Evolutionary conservation across 164 flowering plant genomes (phyloP).

Genomic region (Dillenia suffruticosa): DNA sequence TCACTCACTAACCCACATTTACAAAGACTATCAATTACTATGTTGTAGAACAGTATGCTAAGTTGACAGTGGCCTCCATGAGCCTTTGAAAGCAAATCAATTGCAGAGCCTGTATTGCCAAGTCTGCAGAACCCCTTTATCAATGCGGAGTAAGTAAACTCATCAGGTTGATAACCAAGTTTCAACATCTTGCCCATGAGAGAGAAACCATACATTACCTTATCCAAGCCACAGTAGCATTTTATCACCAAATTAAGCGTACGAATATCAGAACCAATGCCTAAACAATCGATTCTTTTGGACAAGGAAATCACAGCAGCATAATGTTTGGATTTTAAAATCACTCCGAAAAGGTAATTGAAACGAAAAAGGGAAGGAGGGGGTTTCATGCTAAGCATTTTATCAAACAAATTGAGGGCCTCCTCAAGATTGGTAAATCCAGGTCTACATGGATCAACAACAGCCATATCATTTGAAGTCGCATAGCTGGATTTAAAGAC

Average conservation of each 20-base stretch:
- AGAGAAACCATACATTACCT: neutral
- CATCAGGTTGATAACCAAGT: too few relatives aligned
- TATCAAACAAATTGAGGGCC: neutral
- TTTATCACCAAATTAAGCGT: constrained; percentile 11
- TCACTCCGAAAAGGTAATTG: neutral
- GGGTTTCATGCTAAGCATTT: neutral
- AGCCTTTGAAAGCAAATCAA: too few relatives aligned
- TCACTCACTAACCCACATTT: neutral
- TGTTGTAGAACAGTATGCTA: neutral
- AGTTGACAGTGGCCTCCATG: too few relatives aligned
- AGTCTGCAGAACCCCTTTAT: too few relatives aligned
- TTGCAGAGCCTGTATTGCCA: too few relatives aligned
- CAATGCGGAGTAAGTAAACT: too few relatives aligned
- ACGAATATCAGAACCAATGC: neutral
- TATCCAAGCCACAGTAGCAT: constrained; percentile 6
- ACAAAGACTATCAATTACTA: constrained; percentile 10
- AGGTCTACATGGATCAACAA: neutral
- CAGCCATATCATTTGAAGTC: too few relatives aligned
- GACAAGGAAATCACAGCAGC: constrained; percentile 1
- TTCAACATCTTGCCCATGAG: too few relatives aligned
- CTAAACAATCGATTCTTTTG: neutral
- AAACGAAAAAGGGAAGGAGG: constrained; percentile 2
- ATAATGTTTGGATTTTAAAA: constrained; percentile 7
- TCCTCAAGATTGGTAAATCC: constrained; percentile 1
- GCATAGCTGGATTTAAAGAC: too few relatives aligned